phyloP scores from a whole-genome alignment of 768 basidiomycete species.

The Termitomyces sp. region DNA sequence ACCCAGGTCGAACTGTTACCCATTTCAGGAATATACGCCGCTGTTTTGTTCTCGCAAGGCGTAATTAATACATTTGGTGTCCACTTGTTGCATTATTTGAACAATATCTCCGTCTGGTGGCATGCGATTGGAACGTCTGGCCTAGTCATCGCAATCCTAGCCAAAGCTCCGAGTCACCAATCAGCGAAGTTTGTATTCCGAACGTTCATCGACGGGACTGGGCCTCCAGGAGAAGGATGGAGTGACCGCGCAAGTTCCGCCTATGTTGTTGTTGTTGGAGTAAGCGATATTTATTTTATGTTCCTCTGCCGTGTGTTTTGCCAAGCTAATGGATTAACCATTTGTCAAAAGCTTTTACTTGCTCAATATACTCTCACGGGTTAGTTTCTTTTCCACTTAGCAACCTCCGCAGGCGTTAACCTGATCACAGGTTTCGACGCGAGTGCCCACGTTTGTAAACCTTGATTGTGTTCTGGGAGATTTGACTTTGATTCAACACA shows the following conservation, averaged over 20 bases:
- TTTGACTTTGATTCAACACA: no score
- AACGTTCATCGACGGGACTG: slow-evolving; percentile 70
- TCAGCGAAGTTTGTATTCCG: slow-evolving; percentile 66
- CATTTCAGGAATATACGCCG: slow-evolving; percentile 52
- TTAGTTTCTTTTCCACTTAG: slow-evolving; percentile 18
- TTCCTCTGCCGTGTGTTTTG: no score
- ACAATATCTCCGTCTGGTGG: slow-evolving; percentile 73
- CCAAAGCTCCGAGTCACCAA: slow-evolving; percentile 69
- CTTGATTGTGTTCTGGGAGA: no score
- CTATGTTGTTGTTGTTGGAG: slow-evolving; percentile 69
- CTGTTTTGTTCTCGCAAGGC: slow-evolving; percentile 61
- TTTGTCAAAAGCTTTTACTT: slow-evolving; percentile 50
- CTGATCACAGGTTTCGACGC: no score
- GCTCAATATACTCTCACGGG: slow-evolving; percentile 76
- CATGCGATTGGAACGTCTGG: slow-evolving; percentile 70
- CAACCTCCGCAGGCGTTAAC: no score
- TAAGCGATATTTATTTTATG: slow-evolving; percentile 12
- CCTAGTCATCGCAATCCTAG: slow-evolving; percentile 65
- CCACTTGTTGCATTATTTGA: slow-evolving; percentile 57
- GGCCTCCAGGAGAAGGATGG: slow-evolving; percentile 53
- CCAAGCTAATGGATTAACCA: background rate
- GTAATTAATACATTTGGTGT: slow-evolving; percentile 77
- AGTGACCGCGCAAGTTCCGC: slow-evolving; percentile 60
- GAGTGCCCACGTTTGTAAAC: no score
- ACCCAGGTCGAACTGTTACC: no score